These are phyloP conservation scores for Clitopilus passeckerianus DNA, from an alignment of 768 basidiomycete genomes.

Conservation along the genomic window DNA sequence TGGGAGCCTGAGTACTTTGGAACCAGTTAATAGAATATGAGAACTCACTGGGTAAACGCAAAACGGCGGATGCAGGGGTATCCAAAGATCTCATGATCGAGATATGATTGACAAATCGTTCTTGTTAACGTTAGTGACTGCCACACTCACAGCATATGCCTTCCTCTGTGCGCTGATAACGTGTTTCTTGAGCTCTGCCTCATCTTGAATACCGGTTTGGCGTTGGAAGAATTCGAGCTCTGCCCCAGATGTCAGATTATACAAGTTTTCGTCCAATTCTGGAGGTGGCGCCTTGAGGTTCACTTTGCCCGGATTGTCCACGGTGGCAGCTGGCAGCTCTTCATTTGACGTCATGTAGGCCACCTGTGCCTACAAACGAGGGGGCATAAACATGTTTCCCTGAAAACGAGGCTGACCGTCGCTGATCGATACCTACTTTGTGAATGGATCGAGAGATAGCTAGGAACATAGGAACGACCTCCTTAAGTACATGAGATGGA, in stretches of 20 bases:
- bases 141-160: conserved; percentile 19
- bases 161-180: conserved; percentile 31
- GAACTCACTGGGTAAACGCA: conserved; percentile 23
- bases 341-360: not conserved
- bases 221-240: conserved; percentile 29
- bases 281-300: not conserved
- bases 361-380: not conserved
- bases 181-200: conserved; percentile 32
- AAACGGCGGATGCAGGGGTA: conserved; percentile 35
- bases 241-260: conserved; percentile 16
- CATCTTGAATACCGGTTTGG: conserved; percentile 30
- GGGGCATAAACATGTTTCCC: not conserved
- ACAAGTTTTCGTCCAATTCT: conserved; percentile 17
- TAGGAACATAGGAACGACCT: not conserved
- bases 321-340: not conserved
- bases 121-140: not conserved
- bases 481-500: not conserved
- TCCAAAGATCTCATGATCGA: conserved; percentile 19
- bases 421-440: no score
- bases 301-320: not conserved
- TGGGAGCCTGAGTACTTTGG: not conserved
- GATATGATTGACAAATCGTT: not conserved
- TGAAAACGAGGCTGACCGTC: no score
- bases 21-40: not conserved
- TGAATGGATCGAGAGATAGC: not conserved